These are phyloP conservation scores for Petunia hybrid DNA, from an alignment of 305 asterid genomes.

Conservation along the genomic window DNA sequence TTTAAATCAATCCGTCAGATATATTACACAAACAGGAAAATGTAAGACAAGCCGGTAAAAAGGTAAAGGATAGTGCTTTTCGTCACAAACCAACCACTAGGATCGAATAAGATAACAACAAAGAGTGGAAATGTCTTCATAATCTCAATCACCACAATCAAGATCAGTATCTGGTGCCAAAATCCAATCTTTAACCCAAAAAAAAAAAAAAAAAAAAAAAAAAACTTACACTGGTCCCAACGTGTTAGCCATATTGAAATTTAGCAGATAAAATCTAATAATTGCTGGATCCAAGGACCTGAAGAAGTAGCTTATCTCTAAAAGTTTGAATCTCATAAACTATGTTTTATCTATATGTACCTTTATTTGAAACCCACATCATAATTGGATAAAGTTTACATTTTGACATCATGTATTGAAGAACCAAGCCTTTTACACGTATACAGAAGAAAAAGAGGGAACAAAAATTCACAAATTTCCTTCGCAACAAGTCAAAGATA, in stretches of 20 bases:
- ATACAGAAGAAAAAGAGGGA: neutral
- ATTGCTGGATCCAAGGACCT: neutral
- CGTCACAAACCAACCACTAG: slow-evolving; percentile 6
- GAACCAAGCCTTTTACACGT: slow-evolving; percentile 4
- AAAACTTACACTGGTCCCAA: neutral
- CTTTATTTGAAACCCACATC: neutral
- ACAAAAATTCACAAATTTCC: neutral
- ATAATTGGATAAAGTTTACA: neutral
- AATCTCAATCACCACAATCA: slow-evolving; percentile 7
- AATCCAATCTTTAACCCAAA: neutral
- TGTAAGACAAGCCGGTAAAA: neutral
- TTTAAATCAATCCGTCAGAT: neutral
- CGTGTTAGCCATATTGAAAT: neutral
- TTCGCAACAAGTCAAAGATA: slow-evolving; percentile 18
- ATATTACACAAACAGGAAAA: neutral
- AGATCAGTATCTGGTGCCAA: neutral
- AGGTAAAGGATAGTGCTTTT: neutral
- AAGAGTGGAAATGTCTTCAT: slow-evolving; percentile 20
- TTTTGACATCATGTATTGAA: neutral
- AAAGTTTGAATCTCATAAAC: neutral
- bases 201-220: no score
- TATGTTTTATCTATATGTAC: neutral
- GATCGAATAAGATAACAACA: slow-evolving; percentile 4
- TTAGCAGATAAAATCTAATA: slow-evolving; percentile 2
- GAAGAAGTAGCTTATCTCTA: slow-evolving; percentile 21